Conservation (phyloP, 768 basidiomycete genomes). For the Lactarius trivialis region DNA sequence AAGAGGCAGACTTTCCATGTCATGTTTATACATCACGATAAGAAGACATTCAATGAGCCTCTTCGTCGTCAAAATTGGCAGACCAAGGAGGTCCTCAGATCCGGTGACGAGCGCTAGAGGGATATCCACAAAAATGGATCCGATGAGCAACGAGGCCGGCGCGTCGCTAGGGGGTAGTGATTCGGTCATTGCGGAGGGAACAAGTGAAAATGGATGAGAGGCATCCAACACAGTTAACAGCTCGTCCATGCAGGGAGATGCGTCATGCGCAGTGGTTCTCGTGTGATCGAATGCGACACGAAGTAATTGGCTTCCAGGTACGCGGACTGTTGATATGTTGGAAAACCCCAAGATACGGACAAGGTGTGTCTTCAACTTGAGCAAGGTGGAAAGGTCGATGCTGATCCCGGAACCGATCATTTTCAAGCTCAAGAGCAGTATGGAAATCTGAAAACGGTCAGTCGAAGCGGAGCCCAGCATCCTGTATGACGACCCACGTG, state of each 20-base stretch:
- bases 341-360: conserved; percentile 51
- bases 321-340: conserved; percentile 41
- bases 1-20: conserved; percentile 52
- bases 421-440: conserved; percentile 52
- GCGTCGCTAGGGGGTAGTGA: conserved; percentile 37
- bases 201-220: conserved; percentile 40
- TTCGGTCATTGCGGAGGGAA: conserved; percentile 41
- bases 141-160: conserved; percentile 44
- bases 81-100: conserved; percentile 36
- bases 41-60: conserved; percentile 56
- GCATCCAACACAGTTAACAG: conserved; percentile 57
- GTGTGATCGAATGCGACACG: conserved; percentile 50
- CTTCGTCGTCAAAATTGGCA: conserved; percentile 55
- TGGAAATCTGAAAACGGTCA: conserved; percentile 39
- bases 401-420: conserved; percentile 61
- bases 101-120: conserved; percentile 46
- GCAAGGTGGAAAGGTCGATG: conserved; percentile 44
- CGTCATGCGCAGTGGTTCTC: conserved; percentile 35
- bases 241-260: conserved; percentile 53
- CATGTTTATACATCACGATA: conserved; percentile 67
- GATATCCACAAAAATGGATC: conserved; percentile 58
- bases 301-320: conserved; percentile 43
- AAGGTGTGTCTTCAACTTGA: conserved; percentile 51
- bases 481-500: conserved; percentile 33
- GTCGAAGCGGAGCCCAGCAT: not conserved